Conservation (phyloP, 2,329 filamentous ascomycete genomes). For the Aspergillus floridensis region DNA sequence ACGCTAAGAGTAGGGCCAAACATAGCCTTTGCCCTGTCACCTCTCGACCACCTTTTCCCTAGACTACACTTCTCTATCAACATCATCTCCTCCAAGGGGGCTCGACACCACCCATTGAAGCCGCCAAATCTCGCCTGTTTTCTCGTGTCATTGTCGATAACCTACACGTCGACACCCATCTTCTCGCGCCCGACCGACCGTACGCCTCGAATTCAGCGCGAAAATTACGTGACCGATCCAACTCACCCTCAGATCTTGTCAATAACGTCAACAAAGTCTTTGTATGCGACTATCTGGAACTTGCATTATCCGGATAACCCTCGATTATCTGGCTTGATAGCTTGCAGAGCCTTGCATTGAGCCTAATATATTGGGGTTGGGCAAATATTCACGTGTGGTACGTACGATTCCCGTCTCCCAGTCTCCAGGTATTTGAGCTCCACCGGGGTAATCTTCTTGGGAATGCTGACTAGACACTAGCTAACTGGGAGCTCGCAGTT, state of each 20-base stretch:
- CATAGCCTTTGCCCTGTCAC: slow-evolving; percentile 40
- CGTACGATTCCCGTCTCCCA: slow-evolving; percentile 25
- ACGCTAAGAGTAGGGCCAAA: slow-evolving; percentile 45
- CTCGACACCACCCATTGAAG: slow-evolving; percentile 6
- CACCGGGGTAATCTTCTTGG: slow-evolving; percentile 30
- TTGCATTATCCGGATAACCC: slow-evolving; percentile 18
- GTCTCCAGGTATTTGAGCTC: slow-evolving; percentile 35
- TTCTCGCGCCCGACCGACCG: slow-evolving; percentile 1
- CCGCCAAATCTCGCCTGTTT: slow-evolving; percentile 15
- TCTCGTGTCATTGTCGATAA: slow-evolving; percentile 19
- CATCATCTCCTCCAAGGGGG: slow-evolving; percentile 14
- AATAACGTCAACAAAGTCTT: slow-evolving; percentile 32
- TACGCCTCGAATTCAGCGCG: slow-evolving; percentile 7
- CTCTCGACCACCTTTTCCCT: slow-evolving; percentile 29
- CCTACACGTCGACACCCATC: not conserved
- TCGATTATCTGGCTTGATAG: slow-evolving; percentile 15
- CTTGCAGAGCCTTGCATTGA: slow-evolving; percentile 21
- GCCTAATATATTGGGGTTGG: slow-evolving; percentile 20
- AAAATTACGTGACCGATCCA: slow-evolving; percentile 17
- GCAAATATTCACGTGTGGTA: slow-evolving; percentile 40
- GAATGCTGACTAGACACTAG: slow-evolving; percentile 37
- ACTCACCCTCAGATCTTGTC: slow-evolving; percentile 25
- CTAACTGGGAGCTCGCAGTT: slow-evolving; percentile 24
- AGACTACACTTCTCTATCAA: slow-evolving; percentile 17
- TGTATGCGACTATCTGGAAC: slow-evolving; percentile 22